phyloP scores from a whole-genome alignment of 441 rosid species.

The Populus hybrid region DNA sequence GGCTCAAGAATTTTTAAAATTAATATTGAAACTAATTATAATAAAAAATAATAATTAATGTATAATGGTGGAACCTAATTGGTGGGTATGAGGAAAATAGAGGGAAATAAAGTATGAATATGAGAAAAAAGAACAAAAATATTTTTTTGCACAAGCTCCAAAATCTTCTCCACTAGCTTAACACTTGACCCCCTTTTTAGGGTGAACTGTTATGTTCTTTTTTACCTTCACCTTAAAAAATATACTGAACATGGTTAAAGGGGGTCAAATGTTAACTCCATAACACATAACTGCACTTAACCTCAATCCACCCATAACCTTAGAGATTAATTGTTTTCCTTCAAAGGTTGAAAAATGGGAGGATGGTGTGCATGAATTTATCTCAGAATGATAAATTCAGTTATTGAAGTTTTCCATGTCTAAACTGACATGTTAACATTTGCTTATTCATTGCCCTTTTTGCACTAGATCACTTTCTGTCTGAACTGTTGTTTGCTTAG shows the following conservation, averaged over 20 bases:
- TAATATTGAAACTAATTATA: no score
- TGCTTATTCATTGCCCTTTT: neutral
- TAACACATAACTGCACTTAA: neutral
- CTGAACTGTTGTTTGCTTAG: neutral
- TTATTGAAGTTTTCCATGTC: neutral
- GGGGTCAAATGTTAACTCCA: neutral
- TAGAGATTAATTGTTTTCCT: neutral
- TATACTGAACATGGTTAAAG: neutral
- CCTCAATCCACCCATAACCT: neutral
- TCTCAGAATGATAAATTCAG: neutral
- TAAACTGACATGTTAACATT: neutral
- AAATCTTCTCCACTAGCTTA: neutral
- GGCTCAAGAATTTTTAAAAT: no score
- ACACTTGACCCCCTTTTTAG: neutral
- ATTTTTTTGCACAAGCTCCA: neutral
- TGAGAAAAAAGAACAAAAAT: no score
- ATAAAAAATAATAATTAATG: neutral
- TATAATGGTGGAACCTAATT: neutral
- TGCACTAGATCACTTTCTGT: neutral
- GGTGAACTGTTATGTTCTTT: neutral
- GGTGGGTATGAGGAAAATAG: neutral
- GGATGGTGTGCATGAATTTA: neutral
- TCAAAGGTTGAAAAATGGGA: neutral
- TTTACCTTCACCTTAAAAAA: neutral
- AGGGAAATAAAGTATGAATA: neutral